phyloP scores from a whole-genome alignment of 768 basidiomycete genomes.

The Xanthoconium stramineum region DNA sequence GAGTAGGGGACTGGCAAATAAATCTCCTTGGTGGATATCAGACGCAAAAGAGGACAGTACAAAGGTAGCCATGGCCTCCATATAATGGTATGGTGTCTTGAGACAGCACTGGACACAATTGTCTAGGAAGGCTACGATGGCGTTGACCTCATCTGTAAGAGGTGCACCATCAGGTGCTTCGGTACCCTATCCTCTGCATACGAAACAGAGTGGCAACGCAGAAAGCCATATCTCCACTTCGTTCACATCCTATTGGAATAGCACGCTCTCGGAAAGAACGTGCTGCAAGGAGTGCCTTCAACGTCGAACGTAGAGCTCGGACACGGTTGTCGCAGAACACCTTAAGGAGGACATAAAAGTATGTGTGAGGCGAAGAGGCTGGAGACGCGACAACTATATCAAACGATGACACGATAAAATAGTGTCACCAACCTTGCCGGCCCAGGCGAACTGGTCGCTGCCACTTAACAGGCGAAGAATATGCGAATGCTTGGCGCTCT shows the following conservation, averaged over 20 bases:
- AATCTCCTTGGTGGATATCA: constrained; percentile 24
- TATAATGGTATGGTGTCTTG: constrained; percentile 82
- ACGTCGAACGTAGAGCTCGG: constrained; percentile 49
- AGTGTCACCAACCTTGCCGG: constrained; percentile 59
- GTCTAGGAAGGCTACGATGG: constrained; percentile 70
- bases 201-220: constrained; percentile 48
- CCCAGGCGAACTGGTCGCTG: constrained; percentile 79
- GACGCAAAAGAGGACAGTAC: constrained; percentile 11
- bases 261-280: constrained; percentile 65
- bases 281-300: constrained; percentile 55
- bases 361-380: constrained; percentile 54
- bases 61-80: constrained; percentile 61
- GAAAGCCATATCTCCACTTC: constrained; percentile 77
- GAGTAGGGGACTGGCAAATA: constrained; percentile 68
- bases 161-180: constrained; percentile 50
- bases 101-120: constrained; percentile 80
- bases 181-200: constrained; percentile 33
- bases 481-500: constrained; percentile 71
- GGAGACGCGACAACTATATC: not conserved
- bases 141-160: constrained; percentile 53
- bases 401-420: not conserved
- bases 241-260: constrained; percentile 74
- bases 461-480: constrained; percentile 69
- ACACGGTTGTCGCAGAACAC: constrained; percentile 52
- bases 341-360: constrained; percentile 70